Conservation (phyloP, 768 basidiomycete species). For the Termitomyces sp. region DNA sequence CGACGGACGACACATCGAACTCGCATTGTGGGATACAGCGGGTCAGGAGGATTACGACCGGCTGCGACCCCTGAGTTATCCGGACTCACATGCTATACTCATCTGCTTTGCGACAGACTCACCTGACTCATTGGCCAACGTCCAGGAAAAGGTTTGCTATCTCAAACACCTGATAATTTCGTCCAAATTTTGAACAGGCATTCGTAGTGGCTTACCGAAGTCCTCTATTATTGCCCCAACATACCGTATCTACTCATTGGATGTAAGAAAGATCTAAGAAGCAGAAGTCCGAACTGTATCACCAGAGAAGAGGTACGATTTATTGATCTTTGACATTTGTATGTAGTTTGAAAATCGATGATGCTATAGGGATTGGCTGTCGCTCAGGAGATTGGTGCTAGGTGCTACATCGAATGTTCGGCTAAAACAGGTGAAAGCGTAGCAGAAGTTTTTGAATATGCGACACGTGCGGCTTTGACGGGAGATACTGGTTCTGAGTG, state of each 20-base stretch:
- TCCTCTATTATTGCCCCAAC: slow-evolving; percentile 93
- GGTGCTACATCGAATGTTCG: slow-evolving; percentile 95
- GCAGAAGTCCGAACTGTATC: slow-evolving; percentile 90
- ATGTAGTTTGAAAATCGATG: neutral
- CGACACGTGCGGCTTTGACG: slow-evolving; percentile 61
- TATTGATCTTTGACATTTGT: neutral
- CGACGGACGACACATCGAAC: slow-evolving; percentile 95
- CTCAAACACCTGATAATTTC: neutral
- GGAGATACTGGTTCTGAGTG: neutral
- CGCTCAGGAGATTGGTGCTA: slow-evolving; percentile 92
- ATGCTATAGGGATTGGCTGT: slow-evolving; percentile 78
- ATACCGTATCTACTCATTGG: slow-evolving; percentile 95
- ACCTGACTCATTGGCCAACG: slow-evolving; percentile 97
- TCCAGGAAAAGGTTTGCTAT: slow-evolving; percentile 86
- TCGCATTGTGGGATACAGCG: slow-evolving; percentile 99
- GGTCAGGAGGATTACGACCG: slow-evolving; percentile 99
- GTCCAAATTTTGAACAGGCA: neutral
- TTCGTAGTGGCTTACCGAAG: slow-evolving; percentile 93
- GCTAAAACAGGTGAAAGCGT: slow-evolving; percentile 96
- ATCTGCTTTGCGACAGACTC: slow-evolving; percentile 99
- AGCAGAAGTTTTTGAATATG: slow-evolving; percentile 95
- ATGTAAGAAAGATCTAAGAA: slow-evolving; percentile 97
- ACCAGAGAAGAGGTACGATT: slow-evolving; percentile 78
- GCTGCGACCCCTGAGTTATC: slow-evolving; percentile 94
- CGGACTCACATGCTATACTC: slow-evolving; percentile 98